Evolutionary conservation across 2,329 filamentous ascomycete genomes (phyloP).

Genomic region (Sphaerulina populicola): DNA sequence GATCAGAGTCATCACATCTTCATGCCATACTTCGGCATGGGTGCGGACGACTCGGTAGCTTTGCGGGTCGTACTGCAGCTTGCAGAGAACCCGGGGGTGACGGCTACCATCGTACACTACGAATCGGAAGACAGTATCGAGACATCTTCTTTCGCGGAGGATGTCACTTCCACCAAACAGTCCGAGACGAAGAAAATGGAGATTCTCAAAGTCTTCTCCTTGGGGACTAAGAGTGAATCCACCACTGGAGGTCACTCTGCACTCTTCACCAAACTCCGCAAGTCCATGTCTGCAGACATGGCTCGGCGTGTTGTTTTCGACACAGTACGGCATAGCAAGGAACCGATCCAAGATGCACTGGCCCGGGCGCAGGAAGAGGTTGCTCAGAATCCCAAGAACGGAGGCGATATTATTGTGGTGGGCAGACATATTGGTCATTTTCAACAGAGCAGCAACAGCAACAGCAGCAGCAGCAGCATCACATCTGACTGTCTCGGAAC

Average conservation of each 20-base stretch:
- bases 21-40: constrained; percentile 70
- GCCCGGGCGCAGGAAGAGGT: constrained; percentile 52
- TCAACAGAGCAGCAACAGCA: constrained; percentile 29
- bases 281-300: constrained; percentile 48
- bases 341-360: constrained; percentile 42
- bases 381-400: constrained; percentile 54
- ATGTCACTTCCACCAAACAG: constrained; percentile 10
- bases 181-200: constrained; percentile 12
- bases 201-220: constrained; percentile 6
- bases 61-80: constrained; percentile 77
- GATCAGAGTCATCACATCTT: constrained; percentile 76
- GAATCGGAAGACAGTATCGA: constrained; percentile 25
- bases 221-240: neutral
- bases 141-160: constrained; percentile 13
- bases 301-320: constrained; percentile 53
- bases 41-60: constrained; percentile 70
- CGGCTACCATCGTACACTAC: constrained; percentile 64
- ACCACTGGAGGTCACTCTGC: constrained; percentile 36
- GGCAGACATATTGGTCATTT: constrained; percentile 44
- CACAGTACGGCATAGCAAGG: constrained; percentile 34
- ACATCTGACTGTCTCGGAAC: constrained; percentile 46
- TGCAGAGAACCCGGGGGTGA: constrained; percentile 67
- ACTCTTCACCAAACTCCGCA: constrained; percentile 51
- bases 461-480: constrained; percentile 21
- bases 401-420: constrained; percentile 62